phyloP scores from a whole-genome alignment of 106 monocot genomes.

The Dendrobium officinale region DNA sequence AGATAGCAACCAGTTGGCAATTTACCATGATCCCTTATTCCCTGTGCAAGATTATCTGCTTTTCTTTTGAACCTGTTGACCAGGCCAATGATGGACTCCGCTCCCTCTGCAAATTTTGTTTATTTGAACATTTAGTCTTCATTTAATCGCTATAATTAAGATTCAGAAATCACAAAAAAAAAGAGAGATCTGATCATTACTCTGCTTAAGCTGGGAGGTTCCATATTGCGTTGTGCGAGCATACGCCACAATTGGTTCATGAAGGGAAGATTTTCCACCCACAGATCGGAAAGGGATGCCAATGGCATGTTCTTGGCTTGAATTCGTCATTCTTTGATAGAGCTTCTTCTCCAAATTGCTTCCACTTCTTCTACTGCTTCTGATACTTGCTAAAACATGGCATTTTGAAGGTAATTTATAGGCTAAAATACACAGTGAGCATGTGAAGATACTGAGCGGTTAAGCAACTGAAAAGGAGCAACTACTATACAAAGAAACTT shows the following conservation, averaged over 20 bases:
- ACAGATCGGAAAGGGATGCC: constrained; percentile 16
- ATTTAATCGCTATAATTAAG: neutral
- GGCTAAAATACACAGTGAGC: neutral
- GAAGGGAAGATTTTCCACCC: constrained; percentile 5
- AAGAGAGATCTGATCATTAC: constrained; percentile 9
- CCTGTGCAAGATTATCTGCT: constrained; percentile 20
- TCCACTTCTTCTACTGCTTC: neutral
- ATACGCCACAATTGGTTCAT: constrained; percentile 1
- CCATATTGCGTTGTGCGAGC: constrained; percentile 11
- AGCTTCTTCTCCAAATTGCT: constrained; percentile 2
- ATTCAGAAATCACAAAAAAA: neutral
- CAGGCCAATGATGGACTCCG: constrained; percentile 17
- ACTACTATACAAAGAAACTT: neutral
- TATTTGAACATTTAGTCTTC: neutral
- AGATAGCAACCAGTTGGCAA: neutral
- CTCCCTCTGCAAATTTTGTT: constrained; percentile 25
- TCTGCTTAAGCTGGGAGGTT: constrained; percentile 7
- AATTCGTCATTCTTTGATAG: constrained; percentile 11
- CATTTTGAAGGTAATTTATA: constrained; percentile 14
- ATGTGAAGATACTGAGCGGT: constrained; percentile 5
- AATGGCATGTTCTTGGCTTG: constrained; percentile 14
- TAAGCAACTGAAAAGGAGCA: constrained; percentile 1
- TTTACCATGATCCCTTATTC: constrained; percentile 25
- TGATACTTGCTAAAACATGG: neutral
- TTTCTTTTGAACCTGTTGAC: constrained; percentile 30